Evolutionary conservation across 352 stramenopile species (phyloP), one percentile per base, ranked within the genome.

Genomic region (Aphanomyces astaci): DNA sequence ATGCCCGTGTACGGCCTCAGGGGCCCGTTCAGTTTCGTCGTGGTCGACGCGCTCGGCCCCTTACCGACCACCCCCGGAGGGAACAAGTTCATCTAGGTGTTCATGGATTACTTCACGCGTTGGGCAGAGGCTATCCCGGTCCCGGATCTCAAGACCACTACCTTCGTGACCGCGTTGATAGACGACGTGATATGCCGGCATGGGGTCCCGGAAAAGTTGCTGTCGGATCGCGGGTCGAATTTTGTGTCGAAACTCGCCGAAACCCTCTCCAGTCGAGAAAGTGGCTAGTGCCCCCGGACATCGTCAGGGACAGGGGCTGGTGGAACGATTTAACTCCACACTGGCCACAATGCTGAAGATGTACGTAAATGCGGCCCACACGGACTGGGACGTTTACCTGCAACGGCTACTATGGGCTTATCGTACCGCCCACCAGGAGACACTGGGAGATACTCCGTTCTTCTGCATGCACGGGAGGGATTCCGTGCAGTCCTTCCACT

Each of bases 51-150:
- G 56, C 56, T 49, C 5, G 49, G 56, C 56, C 56, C 77, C 2
- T 80, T 80, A 27, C 72, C 76, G n/a, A 76, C 82, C 64, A 87
- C 81, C 32, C 80, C 80, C 64, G 69, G 81, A 54, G 73, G 60
- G 0, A 64, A 64, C 7, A 15, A 15, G 7, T 43, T 15, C 36
- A 15, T 43, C 15, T 43, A 7, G 36, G 36, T n/a, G n/a, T n/a
- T n/a, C n/a, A n/a, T n/a, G n/a, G n/a, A n/a, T n/a, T n/a, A n/a
- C n/a, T n/a, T n/a, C n/a, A n/a, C n/a, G n/a, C n/a, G n/a, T n/a
- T n/a, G n/a, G n/a, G n/a, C n/a, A n/a, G n/a, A n/a, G n/a, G n/a
- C n/a, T n/a, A n/a, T n/a, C n/a, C n/a, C n/a, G n/a, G n/a, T n/a
- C n/a, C n/a, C n/a, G n/a, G n/a, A n/a, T n/a, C n/a, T n/a, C n/a